Evolutionary conservation across 257 asterid genomes (phyloP), one percentile per base, ranked within the genome.

Genomic region (Jasminum sambac): DNA sequence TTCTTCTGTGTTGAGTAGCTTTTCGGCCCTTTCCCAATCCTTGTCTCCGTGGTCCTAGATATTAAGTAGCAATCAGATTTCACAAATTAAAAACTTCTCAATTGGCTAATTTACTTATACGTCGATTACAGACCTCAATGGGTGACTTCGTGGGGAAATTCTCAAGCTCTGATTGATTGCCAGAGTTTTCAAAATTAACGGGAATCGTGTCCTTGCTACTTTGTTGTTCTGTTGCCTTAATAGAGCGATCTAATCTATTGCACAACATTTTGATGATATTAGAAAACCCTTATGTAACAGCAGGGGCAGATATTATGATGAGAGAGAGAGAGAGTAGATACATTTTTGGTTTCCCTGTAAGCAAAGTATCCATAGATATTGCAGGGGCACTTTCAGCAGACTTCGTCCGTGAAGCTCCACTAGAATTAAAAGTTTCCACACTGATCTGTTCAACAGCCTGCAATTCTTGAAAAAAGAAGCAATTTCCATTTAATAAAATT

Each of bases 21-120:
- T 72, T 79, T 89, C 98, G 40, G 88, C 96, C 76, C 77, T 90
- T 71, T 66, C 76, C 97, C 98, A 94, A 91, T 90, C 96, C 61
- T 30, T 77, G 9, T 80, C 96, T 77, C 89, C 95, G 42, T 80
- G 80, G 66, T 89, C 96, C 98, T 93, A 79, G 68, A 24, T 42
- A 67, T 68, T 52, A 68, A 52, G 55, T 58, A 68, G 66, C 76
- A 76, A 72, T 82, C 77, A 81, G 71, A 72, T 72, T 69, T 66
- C 67, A 76, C 58, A 55, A 58, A 12, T 21, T 21, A n/a, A 50
- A 26, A 6, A 72, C 12, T 5, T 36, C 71, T 55, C 64, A 30
- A 59, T 14, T 61, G 68, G 61, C 41, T 43, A 41, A 65, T 26
- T 2, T n/a, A 68, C 14, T 46, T 34, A 72, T 63, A 46, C 69